Conservation (phyloP, 768 basidiomycete genomes). For the Suillus weaverae region DNA sequence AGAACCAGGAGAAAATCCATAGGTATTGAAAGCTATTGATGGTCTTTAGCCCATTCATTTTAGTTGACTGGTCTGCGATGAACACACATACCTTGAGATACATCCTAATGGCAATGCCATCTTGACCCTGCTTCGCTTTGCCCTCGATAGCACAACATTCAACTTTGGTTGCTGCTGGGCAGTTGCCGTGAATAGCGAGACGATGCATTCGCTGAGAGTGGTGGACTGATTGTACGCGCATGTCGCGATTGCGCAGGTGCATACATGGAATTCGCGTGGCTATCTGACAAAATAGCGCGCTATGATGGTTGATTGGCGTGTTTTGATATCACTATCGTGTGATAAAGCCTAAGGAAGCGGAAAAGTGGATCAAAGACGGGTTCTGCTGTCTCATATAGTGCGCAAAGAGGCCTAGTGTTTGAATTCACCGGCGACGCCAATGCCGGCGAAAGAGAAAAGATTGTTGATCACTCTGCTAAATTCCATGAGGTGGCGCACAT, state of each 20-base stretch:
- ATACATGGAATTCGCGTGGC: slow-evolving; percentile 11
- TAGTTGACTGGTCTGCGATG: slow-evolving; percentile 1
- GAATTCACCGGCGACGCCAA: too few relatives aligned
- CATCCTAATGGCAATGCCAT: slow-evolving; percentile 71
- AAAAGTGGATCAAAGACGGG: slow-evolving; percentile 7
- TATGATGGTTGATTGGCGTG: not conserved
- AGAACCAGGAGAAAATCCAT: slow-evolving; percentile 66
- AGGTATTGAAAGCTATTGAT: slow-evolving; percentile 61
- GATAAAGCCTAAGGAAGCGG: not conserved
- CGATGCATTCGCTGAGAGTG: slow-evolving; percentile 35
- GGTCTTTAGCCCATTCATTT: not conserved
- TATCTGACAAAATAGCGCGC: slow-evolving; percentile 1
- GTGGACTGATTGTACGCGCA: slow-evolving; percentile 32
- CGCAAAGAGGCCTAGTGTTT: not conserved
- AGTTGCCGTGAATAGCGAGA: slow-evolving; percentile 44
- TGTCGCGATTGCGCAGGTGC: slow-evolving; percentile 26
- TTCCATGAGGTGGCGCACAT: too few relatives aligned
- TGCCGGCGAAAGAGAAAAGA: too few relatives aligned
- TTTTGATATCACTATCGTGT: slow-evolving; percentile 1
- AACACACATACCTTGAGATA: slow-evolving; percentile 72
- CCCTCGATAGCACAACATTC: slow-evolving; percentile 78
- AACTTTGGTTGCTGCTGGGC: slow-evolving; percentile 47
- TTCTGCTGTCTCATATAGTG: slow-evolving; percentile 6
- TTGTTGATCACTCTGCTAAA: too few relatives aligned
- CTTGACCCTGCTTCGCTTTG: slow-evolving; percentile 62